Base-by-base conservation (phyloP, 106 monocot genomes). In the Dendrobium catenatum region DNA sequence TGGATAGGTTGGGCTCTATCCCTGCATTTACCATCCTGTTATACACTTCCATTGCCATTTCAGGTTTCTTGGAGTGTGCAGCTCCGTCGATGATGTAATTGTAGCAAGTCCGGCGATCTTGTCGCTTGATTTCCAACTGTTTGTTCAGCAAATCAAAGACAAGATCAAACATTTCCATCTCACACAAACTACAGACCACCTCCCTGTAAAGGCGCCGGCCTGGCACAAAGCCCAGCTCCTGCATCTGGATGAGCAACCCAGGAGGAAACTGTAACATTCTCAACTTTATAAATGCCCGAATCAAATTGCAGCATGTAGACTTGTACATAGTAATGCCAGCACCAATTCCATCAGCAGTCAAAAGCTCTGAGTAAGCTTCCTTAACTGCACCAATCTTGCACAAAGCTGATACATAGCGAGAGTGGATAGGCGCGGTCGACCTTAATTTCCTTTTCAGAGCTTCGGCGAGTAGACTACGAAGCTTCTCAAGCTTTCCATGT, bases 41-140 rank as follows among this genome's bases (percentile, higher is more conserved):
- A 85, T 86, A 91, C n/a, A 97, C 79, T 44, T 84, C 86, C 55
- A 54, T 85, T 16, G 89, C 92, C 67, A 97, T 64, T 43, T 87
- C 88, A 10, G 89, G 82, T 58, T 81, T 86, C 83, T 86, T 85
- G 15, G 94, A 87, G 64, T 82, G 79, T 47, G 85, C 87, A 59
- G 89, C 89, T 6, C 94, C 97, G 47, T 87, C 82, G 33, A 97
- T 89, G 55, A 97, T 89, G 85, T 89, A 92, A 79, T 93, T 86
- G 80, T 97, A 97, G 54, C 87, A 88, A 6, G 80, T 88, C 24
- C 75, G 55, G 1, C 44, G 72, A 64, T 89, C 83, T 0, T 83
- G 68, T 42, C 66, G 80, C 19, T 82, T 80, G 18, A 78, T 82
- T 16, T 80, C 78, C 74, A 91, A 79, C 72, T 94, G 94, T 77